These are phyloP conservation scores for Rhynchosporium secalis DNA, from an alignment of 2,329 filamentous ascomycete genomes.

Conservation along the genomic window DNA sequence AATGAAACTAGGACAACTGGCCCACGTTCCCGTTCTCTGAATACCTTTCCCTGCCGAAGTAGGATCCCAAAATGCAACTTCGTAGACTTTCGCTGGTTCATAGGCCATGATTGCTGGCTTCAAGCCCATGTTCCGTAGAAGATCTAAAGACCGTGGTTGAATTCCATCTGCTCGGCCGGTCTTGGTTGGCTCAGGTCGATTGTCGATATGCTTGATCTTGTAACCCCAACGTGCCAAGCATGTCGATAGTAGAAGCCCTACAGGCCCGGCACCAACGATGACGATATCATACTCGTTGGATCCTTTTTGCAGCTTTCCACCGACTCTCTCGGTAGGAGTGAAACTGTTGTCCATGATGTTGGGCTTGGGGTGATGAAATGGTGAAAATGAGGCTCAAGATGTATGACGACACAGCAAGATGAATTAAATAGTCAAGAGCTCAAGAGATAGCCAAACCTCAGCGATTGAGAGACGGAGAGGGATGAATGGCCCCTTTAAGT, in stretches of 20 bases:
- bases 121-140: constrained; percentile 85
- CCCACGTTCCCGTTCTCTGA: constrained; percentile 71
- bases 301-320: background rate
- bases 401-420: constrained; percentile 11
- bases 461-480: background rate
- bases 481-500: background rate
- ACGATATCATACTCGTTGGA: constrained; percentile 61
- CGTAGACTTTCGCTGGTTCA: constrained; percentile 82
- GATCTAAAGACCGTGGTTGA: constrained; percentile 83
- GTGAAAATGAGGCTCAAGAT: background rate
- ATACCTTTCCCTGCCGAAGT: constrained; percentile 57
- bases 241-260: constrained; percentile 83
- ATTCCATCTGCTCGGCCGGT: constrained; percentile 91
- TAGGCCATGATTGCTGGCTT: constrained; percentile 87
- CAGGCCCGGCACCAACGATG: constrained; percentile 85
- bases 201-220: constrained; percentile 93
- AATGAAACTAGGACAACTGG: constrained; percentile 83
- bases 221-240: constrained; percentile 92
- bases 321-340: constrained; percentile 24
- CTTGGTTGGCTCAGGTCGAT: constrained; percentile 77
- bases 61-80: constrained; percentile 74
- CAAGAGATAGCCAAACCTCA: background rate
- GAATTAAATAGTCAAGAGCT: background rate
- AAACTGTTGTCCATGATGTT: constrained; percentile 32
- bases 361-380: background rate